Conservation (phyloP, 1,284 basidiomycete genomes). For the Stygiomarasmius scandens region DNA sequence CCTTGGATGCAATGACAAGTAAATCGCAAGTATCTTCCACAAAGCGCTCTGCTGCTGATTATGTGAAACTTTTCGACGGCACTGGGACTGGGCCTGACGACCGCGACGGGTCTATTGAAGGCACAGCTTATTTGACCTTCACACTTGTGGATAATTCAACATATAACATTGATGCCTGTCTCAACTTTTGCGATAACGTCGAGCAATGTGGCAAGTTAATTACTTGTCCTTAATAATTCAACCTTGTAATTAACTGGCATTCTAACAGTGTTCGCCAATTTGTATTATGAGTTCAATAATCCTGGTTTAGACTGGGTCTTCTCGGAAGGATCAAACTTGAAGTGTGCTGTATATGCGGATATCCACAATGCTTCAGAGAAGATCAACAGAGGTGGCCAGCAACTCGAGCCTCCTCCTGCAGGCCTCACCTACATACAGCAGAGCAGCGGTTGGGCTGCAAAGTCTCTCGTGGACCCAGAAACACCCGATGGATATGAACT, state of each 20-base stretch:
- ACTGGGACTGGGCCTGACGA: constrained; percentile 32
- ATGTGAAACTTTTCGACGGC: constrained; percentile 39
- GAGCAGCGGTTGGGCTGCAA: constrained; percentile 40
- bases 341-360: constrained; percentile 44
- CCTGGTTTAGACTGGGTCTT: constrained; percentile 37
- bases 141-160: constrained; percentile 40
- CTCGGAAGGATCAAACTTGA: constrained; percentile 41
- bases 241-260: background rate
- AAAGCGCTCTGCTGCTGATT: constrained; percentile 29
- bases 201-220: constrained; percentile 36
- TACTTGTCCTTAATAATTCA: background rate
- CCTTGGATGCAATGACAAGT: constrained; percentile 15
- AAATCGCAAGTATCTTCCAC: background rate
- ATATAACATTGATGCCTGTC: constrained; percentile 40
- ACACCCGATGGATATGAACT: constrained; percentile 42
- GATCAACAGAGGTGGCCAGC: constrained; percentile 35
- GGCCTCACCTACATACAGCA: constrained; percentile 39
- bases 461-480: constrained; percentile 33
- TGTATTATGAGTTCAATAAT: constrained; percentile 50
- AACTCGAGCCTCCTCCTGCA: constrained; percentile 31
- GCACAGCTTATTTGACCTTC: constrained; percentile 44
- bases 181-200: constrained; percentile 35
- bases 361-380: constrained; percentile 38
- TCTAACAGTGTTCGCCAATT: constrained; percentile 43
- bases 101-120: constrained; percentile 44